Base-by-base conservation (phyloP, 768 basidiomycete species). In the Phanerodontia chrysosporium region DNA sequence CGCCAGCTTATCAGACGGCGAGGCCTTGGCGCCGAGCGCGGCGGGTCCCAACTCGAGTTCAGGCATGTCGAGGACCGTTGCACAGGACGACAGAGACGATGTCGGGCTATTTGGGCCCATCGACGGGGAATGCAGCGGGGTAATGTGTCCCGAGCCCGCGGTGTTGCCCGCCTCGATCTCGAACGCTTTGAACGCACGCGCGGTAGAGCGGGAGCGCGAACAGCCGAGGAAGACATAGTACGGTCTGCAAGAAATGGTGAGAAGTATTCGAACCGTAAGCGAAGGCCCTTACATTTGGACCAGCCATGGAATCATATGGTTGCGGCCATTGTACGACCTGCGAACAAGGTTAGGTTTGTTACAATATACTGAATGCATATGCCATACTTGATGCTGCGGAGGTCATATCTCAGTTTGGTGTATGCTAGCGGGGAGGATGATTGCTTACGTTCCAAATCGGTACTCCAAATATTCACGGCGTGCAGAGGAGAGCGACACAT, bases 201-300 rank as follows among this genome's bases (percentile, higher is more conserved):
- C 77, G 16, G 84, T 81, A 59, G 87, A 84, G 59, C 83, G 79
- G 3, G 78, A 72, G 25, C 86, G 83, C 9, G 86, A 81, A 51
- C 86, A 83, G 35, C 87, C 88, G 29, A 91, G 77, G 80, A 86
- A 90, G 63, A 91, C 83, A 68, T 90, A 90, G 73, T 87, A 87
- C 0, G 85, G 84, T 28, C 81, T 85, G 58, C 2, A 16, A 49
- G 18, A 6, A 45, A 10, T 45, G 59, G 46, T 49, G 42, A 25
- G n/a, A n/a, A n/a, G 59, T 4, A 9, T 16, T 24, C 29, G 28
- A 27, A 39, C 56, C 5, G 12, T 28, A 21, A 36, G 52, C 29
- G 52, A 22, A 39, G 16, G 56, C 59, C 71, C 81, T 55, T 36
- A 83, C 78, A 89, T 89, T 66, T 83, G 73, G 49, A 88, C 79